Evolutionary conservation across 2,329 filamentous ascomycete species (phyloP).

Genomic region (Karstenula rhodostoma): DNA sequence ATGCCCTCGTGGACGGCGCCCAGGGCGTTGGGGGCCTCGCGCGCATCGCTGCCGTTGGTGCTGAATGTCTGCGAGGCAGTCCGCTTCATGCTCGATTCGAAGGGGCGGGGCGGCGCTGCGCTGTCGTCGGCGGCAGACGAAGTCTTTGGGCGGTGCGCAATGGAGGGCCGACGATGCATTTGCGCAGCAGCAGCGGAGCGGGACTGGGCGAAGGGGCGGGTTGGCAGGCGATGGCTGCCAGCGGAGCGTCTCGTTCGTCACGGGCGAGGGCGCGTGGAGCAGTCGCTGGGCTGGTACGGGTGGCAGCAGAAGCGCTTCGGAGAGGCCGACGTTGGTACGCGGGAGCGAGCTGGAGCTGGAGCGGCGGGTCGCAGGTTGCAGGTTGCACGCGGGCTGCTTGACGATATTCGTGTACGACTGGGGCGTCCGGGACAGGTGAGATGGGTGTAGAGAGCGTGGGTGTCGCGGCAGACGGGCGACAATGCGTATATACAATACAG

Average conservation of each 20-base stretch:
- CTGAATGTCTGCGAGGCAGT: constrained; percentile 50
- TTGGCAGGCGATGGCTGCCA: not conserved
- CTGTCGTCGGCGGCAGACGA: constrained; percentile 55
- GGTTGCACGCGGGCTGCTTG: constrained; percentile 1
- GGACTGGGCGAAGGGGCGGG: constrained; percentile 5
- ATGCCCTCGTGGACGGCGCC: constrained; percentile 42
- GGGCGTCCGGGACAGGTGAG: not conserved
- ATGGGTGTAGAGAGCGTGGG: constrained; percentile 9
- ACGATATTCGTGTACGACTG: constrained; percentile 10
- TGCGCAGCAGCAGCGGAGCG: constrained; percentile 31
- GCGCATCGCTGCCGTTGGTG: constrained; percentile 33
- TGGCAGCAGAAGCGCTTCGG: not conserved
- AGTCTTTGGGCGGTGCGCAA: constrained; percentile 49
- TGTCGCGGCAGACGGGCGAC: not conserved
- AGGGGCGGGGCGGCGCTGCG: constrained; percentile 23
- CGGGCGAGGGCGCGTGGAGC: not conserved
- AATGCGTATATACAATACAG: not conserved
- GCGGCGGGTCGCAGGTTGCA: not conserved
- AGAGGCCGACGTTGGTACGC: constrained; percentile 3
- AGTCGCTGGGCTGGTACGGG: not conserved
- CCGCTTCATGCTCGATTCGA: constrained; percentile 44
- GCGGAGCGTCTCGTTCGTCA: constrained; percentile 3
- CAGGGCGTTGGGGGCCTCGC: constrained; percentile 33
- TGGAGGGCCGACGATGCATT: constrained; percentile 47
- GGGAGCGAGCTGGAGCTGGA: not conserved